These are phyloP conservation scores for Tritrichomonas foetus DNA, from an alignment of 208 protist species.

Conservation along the genomic window DNA sequence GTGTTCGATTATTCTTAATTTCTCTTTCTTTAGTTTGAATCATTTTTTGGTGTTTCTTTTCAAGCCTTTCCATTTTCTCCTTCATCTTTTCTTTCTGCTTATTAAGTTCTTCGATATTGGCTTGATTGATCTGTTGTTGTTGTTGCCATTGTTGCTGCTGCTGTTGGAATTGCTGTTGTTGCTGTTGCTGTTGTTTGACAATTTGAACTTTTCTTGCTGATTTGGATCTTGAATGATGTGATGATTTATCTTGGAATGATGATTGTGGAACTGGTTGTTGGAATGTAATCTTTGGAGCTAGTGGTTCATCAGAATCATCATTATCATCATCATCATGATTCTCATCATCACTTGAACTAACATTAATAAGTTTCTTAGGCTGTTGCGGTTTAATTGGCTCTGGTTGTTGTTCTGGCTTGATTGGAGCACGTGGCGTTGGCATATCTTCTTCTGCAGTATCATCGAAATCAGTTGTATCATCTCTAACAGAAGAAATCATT, in stretches of 20 bases:
- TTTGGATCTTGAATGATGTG: background rate
- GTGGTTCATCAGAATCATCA: background rate
- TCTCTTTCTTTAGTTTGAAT: background rate
- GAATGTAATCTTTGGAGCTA: background rate
- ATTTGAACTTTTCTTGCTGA: background rate
- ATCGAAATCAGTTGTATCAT: background rate
- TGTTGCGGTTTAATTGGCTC: too few species aligned
- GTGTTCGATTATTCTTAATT: background rate
- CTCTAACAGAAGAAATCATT: background rate
- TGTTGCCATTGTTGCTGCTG: background rate
- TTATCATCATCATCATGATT: background rate
- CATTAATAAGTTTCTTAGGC: too few species aligned
- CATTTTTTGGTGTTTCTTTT: background rate
- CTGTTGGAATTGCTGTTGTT: background rate
- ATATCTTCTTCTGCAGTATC: constrained; percentile 1
- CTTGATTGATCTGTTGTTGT: background rate
- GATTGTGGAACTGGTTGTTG: background rate
- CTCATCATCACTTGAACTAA: too few species aligned
- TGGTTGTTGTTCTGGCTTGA: background rate
- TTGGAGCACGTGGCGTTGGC: background rate
- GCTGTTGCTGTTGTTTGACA: too few species aligned
- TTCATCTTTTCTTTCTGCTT: background rate
- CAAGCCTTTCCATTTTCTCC: background rate
- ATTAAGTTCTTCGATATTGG: background rate
- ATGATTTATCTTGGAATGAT: background rate